Conservation (phyloP, 768 basidiomycete species). For the Rickenella mellea region DNA sequence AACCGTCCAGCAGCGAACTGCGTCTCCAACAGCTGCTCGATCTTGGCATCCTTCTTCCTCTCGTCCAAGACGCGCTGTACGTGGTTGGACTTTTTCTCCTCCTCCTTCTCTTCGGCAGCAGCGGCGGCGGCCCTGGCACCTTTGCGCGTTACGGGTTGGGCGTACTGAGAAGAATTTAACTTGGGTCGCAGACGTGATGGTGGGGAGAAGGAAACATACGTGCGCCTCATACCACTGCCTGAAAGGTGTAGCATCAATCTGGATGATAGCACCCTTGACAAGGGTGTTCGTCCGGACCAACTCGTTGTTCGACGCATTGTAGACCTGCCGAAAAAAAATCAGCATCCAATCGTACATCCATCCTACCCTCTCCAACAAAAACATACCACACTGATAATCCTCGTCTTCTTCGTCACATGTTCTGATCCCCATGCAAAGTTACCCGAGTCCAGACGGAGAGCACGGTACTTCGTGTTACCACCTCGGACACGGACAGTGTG, state of each 20-base stretch:
- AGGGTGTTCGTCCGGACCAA: slow-evolving; percentile 99
- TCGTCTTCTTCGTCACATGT: slow-evolving; percentile 88
- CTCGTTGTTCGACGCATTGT: slow-evolving; percentile 99
- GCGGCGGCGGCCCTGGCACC: slow-evolving; percentile 51
- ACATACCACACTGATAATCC: slow-evolving; percentile 91
- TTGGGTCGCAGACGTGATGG: neutral
- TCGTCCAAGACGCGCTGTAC: slow-evolving; percentile 79
- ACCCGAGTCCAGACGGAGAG: slow-evolving; percentile 90
- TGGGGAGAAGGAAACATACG: slow-evolving; percentile 41
- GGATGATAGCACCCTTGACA: slow-evolving; percentile 94
- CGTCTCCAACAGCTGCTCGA: slow-evolving; percentile 80
- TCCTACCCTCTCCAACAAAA: neutral
- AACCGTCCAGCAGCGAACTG: slow-evolving; percentile 95
- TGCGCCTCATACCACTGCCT: slow-evolving; percentile 99
- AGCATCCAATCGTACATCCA: slow-evolving; percentile 2
- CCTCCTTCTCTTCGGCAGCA: slow-evolving; percentile 36
- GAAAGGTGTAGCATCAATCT: slow-evolving; percentile 98
- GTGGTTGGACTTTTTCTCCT: slow-evolving; percentile 81
- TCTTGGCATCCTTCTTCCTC: slow-evolving; percentile 90
- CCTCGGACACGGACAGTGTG: slow-evolving; percentile 94
- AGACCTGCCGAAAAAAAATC: slow-evolving; percentile 48
- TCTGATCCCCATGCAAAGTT: slow-evolving; percentile 99
- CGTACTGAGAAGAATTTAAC: slow-evolving; percentile 53
- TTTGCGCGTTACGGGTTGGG: slow-evolving; percentile 88
- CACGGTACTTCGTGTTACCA: slow-evolving; percentile 91